Base-by-base conservation (phyloP, 306 rosid species). In the Adenanthera pavonina region DNA sequence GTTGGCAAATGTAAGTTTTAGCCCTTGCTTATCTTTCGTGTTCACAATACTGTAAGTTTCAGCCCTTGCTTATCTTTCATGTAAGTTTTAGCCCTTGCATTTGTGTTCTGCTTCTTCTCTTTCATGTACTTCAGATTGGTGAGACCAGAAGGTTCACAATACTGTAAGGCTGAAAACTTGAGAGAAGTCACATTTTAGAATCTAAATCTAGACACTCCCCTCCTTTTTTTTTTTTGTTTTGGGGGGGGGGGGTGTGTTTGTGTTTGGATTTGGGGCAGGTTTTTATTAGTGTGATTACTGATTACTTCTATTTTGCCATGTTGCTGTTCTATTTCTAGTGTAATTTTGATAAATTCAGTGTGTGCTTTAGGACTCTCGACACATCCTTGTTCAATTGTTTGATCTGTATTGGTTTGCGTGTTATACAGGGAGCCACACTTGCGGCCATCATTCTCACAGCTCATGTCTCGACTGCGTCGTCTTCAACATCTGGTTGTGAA, bases 371-470 rank as follows among this genome's bases (percentile, higher is more conserved):
- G 72, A 67, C 7, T 67, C 33, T 9, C 12, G 56, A 30, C 54
- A 68, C 47, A 41, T 14, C 33, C 62, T 16, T n/a, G 25, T 38
- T 74, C 54, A 33, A 17, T 74, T 75, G 41, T 66, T 80, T 76
- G 41, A 52, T 78, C 20, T 43, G 65, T 68, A 33, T 48, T 76
- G 64, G 65, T 40, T 77, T 86, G 88, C 51, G 79, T 82, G 34
- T 72, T 69, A 80, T 85, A 79, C 92, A 96, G 99, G 89, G 98
- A 96, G 72, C 89, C 98, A 57, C 92, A 96, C 54, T 67, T 93
- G 90, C 91, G 99, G 78, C 99, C 99, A 15, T 92, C 99, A 30
- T 96, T 96, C 86, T 65, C 97, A 34, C 91, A 93, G 85, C 94
- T 93, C 69, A 91, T 93, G 91, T 74, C 84, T 57, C 94, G 91